A percentile compares a stretch with the other conserved stretches of the same genome.
phyloP scores from a whole-genome alignment of 495 filamentous ascomycete species.

The Daldinia decipiens region DNA sequence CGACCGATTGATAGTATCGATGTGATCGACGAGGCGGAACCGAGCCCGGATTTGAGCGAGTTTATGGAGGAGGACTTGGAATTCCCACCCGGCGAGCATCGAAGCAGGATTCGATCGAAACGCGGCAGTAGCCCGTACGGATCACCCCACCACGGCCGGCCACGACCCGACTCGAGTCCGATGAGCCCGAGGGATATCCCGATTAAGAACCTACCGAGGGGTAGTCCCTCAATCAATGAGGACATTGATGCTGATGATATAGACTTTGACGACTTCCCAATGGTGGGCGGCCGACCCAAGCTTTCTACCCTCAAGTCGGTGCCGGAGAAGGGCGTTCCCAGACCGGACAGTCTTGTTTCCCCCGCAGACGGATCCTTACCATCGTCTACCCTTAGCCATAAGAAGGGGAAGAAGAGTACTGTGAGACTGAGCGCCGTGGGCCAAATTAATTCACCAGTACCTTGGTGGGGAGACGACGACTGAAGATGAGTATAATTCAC shows the following conservation, averaged over 20 bases:
- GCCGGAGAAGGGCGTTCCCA: conserved; percentile 27
- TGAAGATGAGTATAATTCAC: conserved; percentile 21
- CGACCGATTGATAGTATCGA: conserved; percentile 42
- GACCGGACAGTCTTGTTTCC: conserved; percentile 53
- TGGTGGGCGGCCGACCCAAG: conserved; percentile 6
- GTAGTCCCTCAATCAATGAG: conserved; percentile 1
- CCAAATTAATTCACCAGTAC: conserved; percentile 48
- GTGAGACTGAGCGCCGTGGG: conserved; percentile 61
- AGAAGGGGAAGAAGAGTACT: conserved; percentile 56
- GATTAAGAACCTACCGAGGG: conserved; percentile 19
- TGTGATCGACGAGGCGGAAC: conserved; percentile 48
- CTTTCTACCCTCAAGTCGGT: conserved; percentile 12
- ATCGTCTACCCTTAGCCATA: conserved; percentile 36
- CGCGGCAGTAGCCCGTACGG: conserved; percentile 14
- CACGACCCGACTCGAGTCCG: conserved; percentile 42
- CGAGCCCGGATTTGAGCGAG: conserved; percentile 53
- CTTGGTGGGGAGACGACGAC: conserved; percentile 57
- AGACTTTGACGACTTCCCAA: conserved; percentile 33
- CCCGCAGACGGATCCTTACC: conserved; percentile 42
- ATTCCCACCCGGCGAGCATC: conserved; percentile 39
- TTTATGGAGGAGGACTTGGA: conserved; percentile 51
- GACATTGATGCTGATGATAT: conserved; percentile 23
- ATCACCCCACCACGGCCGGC: conserved; percentile 18
- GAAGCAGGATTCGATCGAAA: conserved; percentile 36
- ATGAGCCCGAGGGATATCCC: conserved; percentile 19